Evolutionary conservation across 306 rosid genomes (phyloP), one percentile per base, ranked within the genome.

Genomic region (Cucurbita pepo): DNA sequence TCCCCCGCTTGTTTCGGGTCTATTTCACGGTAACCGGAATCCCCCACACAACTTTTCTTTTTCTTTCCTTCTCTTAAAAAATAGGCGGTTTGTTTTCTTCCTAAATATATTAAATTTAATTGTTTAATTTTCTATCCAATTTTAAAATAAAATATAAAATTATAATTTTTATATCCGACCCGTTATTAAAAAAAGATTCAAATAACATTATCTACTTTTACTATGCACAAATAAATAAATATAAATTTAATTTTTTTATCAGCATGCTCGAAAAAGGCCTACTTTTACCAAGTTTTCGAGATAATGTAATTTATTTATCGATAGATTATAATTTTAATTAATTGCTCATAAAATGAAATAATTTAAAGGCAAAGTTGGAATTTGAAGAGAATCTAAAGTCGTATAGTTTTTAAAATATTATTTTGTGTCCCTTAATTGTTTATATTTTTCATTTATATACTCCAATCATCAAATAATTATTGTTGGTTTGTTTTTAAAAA

Each of bases 1-100:
- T 64, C 56, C 73, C 73, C 73, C 73, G 73, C 12, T 67, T 21
- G 43, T 67, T 67, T 47, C 56, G 73, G 19, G 56, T 66, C 56
- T 67, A 67, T 67, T 63, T 67, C 73, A 22, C 73, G 43, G 41
- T 67, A 8, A 45, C 73, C 73, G 43, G 71, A 43, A 64, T 37
- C 52, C 6, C 69, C 50, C 70, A 16, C 69, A 16, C 43, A 37
- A 61, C 45, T 1, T 8, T 15, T 11, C 2, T 11, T 19, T 1
- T 62, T 62, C 34, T 7, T n/a, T 40, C 2, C 36, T 59, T 36
- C 1, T 22, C 1, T 13, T 0, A 25, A 18, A 40, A n/a, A 18
- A 40, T 25, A n/a, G 14, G 34, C 69, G 8, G 30, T 62, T 62
- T n/a, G 69, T 62, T 38, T 62, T 62, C 69, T 62, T 62, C 69